These are phyloP conservation scores for Microcyclosporella mali DNA, from an alignment of 2,329 filamentous ascomycete species.

Conservation along the genomic window DNA sequence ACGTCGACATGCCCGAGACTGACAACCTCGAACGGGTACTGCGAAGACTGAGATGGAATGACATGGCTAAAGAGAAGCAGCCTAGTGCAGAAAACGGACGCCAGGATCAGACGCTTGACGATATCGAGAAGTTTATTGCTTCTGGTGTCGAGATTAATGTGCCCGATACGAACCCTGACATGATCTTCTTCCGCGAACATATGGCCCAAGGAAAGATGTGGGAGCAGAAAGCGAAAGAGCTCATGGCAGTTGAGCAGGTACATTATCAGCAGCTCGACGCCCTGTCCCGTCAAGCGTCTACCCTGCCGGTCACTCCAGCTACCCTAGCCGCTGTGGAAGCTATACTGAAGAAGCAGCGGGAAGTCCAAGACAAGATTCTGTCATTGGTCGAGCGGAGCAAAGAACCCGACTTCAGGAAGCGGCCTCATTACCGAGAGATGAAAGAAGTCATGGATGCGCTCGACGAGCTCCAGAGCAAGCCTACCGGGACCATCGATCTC, in stretches of 20 bases:
- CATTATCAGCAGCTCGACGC: constrained; percentile 94
- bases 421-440: constrained; percentile 86
- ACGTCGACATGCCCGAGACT: constrained; percentile 84
- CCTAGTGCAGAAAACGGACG: constrained; percentile 24
- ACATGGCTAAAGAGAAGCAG: constrained; percentile 59
- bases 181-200: constrained; percentile 70
- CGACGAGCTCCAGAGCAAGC: constrained; percentile 86
- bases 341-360: constrained; percentile 90
- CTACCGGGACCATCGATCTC: constrained; percentile 80
- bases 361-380: constrained; percentile 82
- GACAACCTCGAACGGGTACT: constrained; percentile 73
- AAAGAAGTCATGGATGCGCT: constrained; percentile 80
- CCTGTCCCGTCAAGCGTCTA: constrained; percentile 72
- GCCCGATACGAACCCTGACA: constrained; percentile 70
- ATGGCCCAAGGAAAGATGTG: constrained; percentile 72
- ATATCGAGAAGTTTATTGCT: constrained; percentile 72
- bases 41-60: constrained; percentile 82
- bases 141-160: constrained; percentile 73
- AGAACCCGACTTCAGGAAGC: constrained; percentile 65
- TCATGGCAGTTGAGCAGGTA: constrained; percentile 84
- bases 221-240: constrained; percentile 87
- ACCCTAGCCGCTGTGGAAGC: constrained; percentile 80
- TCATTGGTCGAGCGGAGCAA: constrained; percentile 73
- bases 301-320: constrained; percentile 72
- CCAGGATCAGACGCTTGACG: constrained; percentile 64